Percentiles rank a stretch among this genome's conserved stretches.
Evolutionary conservation across 352 stramenopile genomes (phyloP).

Genomic region (Pythium periplocum): DNA sequence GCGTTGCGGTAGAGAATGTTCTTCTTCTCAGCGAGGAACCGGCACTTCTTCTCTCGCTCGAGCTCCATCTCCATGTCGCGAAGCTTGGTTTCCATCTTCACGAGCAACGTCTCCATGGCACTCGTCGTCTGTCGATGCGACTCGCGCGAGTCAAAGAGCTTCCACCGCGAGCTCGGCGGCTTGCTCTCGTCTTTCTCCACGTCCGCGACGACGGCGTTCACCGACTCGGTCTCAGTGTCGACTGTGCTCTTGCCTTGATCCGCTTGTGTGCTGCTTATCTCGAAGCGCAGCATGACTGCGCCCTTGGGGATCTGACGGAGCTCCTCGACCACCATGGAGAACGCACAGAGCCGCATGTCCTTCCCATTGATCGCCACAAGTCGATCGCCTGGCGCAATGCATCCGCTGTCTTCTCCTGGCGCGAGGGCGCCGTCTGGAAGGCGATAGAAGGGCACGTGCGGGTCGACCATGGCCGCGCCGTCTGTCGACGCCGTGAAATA

Average conservation of each 20-base stretch:
- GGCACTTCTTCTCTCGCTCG: constrained; percentile 63
- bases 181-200: background rate
- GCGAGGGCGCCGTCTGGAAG: constrained; percentile 42
- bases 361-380: constrained; percentile 42
- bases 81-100: constrained; percentile 27
- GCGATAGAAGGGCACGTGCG: constrained; percentile 56
- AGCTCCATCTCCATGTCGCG: constrained; percentile 32
- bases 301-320: constrained; percentile 40
- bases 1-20: constrained; percentile 76
- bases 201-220: too few species aligned
- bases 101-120: constrained; percentile 15
- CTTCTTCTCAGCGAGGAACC: constrained; percentile 64
- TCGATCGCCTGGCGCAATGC: constrained; percentile 41
- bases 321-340: constrained; percentile 54
- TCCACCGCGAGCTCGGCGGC: constrained; percentile 12
- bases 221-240: too few species aligned
- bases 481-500: constrained; percentile 43
- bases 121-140: background rate
- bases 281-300: constrained; percentile 40
- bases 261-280: constrained; percentile 1
- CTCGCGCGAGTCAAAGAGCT: constrained; percentile 15
- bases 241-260: too few species aligned
- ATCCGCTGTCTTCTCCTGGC: constrained; percentile 50
- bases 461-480: constrained; percentile 51
- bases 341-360: constrained; percentile 24